Evolutionary conservation across 129 eudicot genomes (phyloP).

Genomic region (Centaurea solstitialis): DNA sequence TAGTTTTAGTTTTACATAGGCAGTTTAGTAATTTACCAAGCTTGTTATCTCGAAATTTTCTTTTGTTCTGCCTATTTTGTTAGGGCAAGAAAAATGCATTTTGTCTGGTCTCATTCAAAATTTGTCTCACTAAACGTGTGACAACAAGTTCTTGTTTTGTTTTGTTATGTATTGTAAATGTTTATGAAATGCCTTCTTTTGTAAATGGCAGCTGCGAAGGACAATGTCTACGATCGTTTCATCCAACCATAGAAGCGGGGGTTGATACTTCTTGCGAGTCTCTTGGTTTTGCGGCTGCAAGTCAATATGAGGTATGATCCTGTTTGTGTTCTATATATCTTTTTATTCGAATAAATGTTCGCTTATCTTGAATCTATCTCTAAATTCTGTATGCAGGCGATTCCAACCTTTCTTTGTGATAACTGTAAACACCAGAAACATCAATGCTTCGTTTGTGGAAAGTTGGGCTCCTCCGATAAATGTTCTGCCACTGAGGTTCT

Average conservation of each 20-base stretch:
- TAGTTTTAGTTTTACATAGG: not conserved
- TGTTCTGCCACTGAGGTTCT: slow-evolving; percentile 70
- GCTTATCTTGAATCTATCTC: slow-evolving; percentile 1
- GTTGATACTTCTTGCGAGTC: slow-evolving; percentile 58
- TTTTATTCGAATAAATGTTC: not conserved
- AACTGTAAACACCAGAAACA: slow-evolving; percentile 76
- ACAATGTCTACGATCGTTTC: slow-evolving; percentile 82
- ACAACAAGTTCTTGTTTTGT: not conserved
- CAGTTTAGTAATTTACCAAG: not conserved
- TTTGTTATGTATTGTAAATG: not conserved
- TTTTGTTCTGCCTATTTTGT: not conserved
- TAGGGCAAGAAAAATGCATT: not conserved
- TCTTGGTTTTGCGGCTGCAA: slow-evolving; percentile 54
- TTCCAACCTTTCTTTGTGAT: slow-evolving; percentile 51
- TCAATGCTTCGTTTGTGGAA: slow-evolving; percentile 81
- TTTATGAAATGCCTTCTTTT: not conserved
- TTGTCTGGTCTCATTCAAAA: not conserved
- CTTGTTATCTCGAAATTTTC: not conserved
- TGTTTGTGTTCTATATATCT: slow-evolving; percentile 10
- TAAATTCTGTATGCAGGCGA: slow-evolving; percentile 48
- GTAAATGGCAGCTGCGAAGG: slow-evolving; percentile 74
- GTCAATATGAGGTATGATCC: slow-evolving; percentile 60
- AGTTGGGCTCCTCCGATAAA: slow-evolving; percentile 71
- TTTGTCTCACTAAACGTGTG: not conserved
- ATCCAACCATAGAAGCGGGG: slow-evolving; percentile 68